A percentile compares a stretch with the other conserved stretches of the same genome.
These are phyloP conservation scores for Daldinia vernicosa DNA, from an alignment of 495 filamentous ascomycete genomes.

Conservation along the genomic window DNA sequence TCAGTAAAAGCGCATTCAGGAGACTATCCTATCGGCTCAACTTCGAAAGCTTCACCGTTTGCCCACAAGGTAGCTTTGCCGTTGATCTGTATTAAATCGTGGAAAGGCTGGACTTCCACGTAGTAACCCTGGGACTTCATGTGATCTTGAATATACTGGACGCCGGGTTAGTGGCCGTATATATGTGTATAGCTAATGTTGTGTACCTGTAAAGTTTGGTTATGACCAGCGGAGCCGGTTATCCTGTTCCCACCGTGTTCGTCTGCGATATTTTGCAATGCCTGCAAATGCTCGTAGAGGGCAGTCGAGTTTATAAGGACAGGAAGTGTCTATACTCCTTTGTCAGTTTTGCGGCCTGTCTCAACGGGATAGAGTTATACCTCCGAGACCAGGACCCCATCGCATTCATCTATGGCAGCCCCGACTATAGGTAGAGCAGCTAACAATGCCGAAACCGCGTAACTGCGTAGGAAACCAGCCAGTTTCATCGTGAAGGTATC, in stretches of 20 bases:
- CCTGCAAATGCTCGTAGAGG: constrained; percentile 17
- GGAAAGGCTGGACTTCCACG: constrained; percentile 30
- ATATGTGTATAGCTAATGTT: not conserved
- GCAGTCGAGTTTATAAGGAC: constrained; percentile 13
- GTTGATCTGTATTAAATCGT: constrained; percentile 9
- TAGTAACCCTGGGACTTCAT: constrained; percentile 26
- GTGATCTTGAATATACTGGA: constrained; percentile 31
- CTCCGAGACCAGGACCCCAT: constrained; percentile 25
- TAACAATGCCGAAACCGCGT: not conserved
- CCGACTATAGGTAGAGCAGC: not conserved
- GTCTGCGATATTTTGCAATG: constrained; percentile 17
- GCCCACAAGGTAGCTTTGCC: constrained; percentile 6
- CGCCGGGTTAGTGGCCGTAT: not conserved
- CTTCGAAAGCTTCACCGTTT: not conserved
- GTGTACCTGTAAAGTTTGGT: constrained; percentile 24
- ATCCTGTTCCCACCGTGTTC: constrained; percentile 11
- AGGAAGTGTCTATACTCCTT: constrained; percentile 18
- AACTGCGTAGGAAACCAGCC: not conserved
- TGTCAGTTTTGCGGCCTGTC: constrained; percentile 6
- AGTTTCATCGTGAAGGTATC: constrained; percentile 10
- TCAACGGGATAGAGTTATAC: constrained; percentile 1
- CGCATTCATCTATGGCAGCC: constrained; percentile 14
- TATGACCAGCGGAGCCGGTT: constrained; percentile 27
- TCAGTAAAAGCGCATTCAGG: constrained; percentile 2
- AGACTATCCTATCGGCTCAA: constrained; percentile 32